A percentile compares a stretch with the other conserved stretches of the same genome.
phyloP scores from a whole-genome alignment of 2,329 filamentous ascomycete species.

The Balansia obtecta region DNA sequence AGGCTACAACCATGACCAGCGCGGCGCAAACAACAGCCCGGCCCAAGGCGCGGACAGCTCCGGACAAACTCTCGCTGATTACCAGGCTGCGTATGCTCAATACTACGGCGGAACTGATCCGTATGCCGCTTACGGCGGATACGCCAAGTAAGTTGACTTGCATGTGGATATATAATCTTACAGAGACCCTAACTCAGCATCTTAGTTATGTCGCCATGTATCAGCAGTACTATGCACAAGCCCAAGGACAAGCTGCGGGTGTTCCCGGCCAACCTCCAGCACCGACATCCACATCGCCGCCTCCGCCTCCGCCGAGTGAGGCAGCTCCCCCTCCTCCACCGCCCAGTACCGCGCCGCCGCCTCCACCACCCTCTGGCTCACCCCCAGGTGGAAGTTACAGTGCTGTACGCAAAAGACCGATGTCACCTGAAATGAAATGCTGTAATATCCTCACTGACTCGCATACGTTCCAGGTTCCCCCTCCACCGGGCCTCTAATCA shows the following conservation, averaged over 20 bases:
- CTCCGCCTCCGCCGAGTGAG: constrained; percentile 46
- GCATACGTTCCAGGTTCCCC: constrained; percentile 32
- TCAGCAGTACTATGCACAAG: constrained; percentile 52
- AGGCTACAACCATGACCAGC: constrained; percentile 17
- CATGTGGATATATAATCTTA: too few species aligned
- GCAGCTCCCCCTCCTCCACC: constrained; percentile 53
- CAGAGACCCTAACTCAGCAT: constrained; percentile 10
- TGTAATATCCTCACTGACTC: background rate
- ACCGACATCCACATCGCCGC: constrained; percentile 37
- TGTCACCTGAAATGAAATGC: background rate
- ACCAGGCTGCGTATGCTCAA: constrained; percentile 70
- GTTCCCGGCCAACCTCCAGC: constrained; percentile 32
- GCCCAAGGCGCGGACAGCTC: constrained; percentile 17
- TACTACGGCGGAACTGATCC: constrained; percentile 70
- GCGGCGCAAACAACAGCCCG: constrained; percentile 24
- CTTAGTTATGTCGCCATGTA: constrained; percentile 56
- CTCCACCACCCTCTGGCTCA: constrained; percentile 30
- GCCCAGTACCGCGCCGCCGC: constrained; percentile 35
- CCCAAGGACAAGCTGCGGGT: constrained; percentile 28
- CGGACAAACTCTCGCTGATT: constrained; percentile 36
- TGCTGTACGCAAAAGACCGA: constrained; percentile 39
- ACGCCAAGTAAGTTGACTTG: constrained; percentile 47
- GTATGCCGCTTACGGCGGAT: constrained; percentile 85
- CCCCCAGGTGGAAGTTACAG: constrained; percentile 49
- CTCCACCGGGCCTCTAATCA: constrained; percentile 39